Base-by-base conservation (phyloP, 2,329 filamentous ascomycete genomes). In the Xenosphaeropsis pyriputrescens region DNA sequence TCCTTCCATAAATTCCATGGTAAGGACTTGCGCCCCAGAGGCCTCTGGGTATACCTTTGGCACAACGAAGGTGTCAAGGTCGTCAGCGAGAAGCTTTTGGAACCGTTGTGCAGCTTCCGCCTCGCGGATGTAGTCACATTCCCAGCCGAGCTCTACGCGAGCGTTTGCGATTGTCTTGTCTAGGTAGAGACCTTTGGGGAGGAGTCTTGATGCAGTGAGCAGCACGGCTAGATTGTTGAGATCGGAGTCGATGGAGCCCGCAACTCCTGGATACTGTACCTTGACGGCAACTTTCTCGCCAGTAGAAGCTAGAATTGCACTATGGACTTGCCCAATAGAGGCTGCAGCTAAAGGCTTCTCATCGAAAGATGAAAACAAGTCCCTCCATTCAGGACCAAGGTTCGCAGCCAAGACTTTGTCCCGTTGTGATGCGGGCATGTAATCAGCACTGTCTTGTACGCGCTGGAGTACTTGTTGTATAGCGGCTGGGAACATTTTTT, bases 81-180 rank as follows among this genome's bases (percentile, higher is more conserved):
- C 83, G 41, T 80, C 72, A n/a, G 65, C 57, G n/a, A 96, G 74
- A 7, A 96, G 74, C 18, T 75, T 61, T 35, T 72, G 70, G 62
- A 95, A 98, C 14, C 79, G 78, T 35, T 65, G 68, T 31, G 77
- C 85, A 50, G 84, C 91, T 48, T 78, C 68, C 3, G 88, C 88
- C 65, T 98, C 91, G 35, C 91, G 81, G 40, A 75, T 61, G 56
- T 98, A 98, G 63, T 98, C 85, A 55, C 89, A 96, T 63, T 98
- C 91, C 91, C 91, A 98, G 4, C 75, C 88, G 3, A 98, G 72
- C 58, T 98, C 91, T 2, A 75, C 77, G 8, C 91, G 76, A 4
- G 91, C 89, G 54, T 98, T 98, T 47, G 84, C 88, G 47, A 98
- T 96, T 1, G 91, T 98, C 59, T 93, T 95, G 61, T 98, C 83